These are phyloP conservation scores for Coemansia sp. DNA, from an alignment of 192 early-diverging fungal genomes.

Conservation along the genomic window DNA sequence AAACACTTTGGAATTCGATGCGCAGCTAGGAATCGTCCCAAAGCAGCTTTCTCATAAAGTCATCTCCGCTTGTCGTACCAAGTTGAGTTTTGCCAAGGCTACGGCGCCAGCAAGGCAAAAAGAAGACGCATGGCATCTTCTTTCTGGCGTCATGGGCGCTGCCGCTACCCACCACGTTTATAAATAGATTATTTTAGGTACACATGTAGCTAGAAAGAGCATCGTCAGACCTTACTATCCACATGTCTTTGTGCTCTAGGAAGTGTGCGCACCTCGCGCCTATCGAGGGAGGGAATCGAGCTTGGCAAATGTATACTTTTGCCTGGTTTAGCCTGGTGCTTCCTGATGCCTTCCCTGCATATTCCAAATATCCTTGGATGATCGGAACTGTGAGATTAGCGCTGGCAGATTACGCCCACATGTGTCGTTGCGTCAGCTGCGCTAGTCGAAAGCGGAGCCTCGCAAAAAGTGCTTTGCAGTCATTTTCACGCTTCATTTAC, in stretches of 20 bases:
- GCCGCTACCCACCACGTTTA: neutral
- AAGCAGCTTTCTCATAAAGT: neutral
- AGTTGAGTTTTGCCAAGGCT: neutral
- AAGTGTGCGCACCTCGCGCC: neutral
- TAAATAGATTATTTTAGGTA: neutral
- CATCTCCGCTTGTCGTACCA: neutral
- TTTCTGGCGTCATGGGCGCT: neutral
- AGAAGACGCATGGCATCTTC: neutral
- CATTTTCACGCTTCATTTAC: neutral
- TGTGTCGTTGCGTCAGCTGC: neutral
- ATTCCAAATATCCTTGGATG: neutral
- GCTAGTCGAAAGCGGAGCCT: neutral
- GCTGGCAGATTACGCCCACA: neutral
- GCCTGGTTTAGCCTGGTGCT: neutral
- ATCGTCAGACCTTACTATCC: too few species aligned
- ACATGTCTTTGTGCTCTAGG: too few species aligned
- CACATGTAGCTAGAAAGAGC: neutral
- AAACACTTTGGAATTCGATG: constrained; percentile 18
- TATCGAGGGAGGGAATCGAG: neutral
- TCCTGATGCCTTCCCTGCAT: neutral
- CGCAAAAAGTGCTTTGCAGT: neutral
- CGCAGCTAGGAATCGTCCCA: neutral
- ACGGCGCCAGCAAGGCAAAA: neutral
- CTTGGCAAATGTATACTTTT: too few species aligned
- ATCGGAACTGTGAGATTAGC: neutral